Percentiles rank a stretch among this genome's conserved stretches.
Conservation (phyloP, 345 rosid species). For the Hibiscus syriacus region DNA sequence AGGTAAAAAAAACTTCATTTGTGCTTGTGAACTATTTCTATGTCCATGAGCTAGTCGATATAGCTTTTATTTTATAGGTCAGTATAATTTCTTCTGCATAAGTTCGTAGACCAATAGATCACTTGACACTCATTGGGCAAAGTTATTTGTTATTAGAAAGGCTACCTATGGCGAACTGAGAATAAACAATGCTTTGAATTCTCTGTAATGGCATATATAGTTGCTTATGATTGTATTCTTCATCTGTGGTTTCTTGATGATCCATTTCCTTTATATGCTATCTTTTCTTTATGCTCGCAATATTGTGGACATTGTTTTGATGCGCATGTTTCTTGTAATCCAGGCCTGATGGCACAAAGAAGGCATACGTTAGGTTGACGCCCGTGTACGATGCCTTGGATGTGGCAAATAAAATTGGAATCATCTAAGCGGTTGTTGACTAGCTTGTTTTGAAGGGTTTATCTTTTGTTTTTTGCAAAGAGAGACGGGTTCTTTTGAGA, state of each 20-base stretch:
- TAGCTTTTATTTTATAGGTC: no score
- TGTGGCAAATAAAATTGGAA: conserved; percentile 92
- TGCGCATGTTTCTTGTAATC: not conserved
- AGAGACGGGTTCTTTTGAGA: conserved; percentile 10
- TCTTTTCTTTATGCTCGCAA: not conserved
- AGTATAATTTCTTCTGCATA: no score
- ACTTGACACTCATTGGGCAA: not conserved
- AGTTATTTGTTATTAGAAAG: not conserved
- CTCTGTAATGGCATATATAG: not conserved
- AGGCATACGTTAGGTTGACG: conserved; percentile 84
- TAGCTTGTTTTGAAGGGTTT: not conserved
- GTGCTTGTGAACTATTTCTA: not conserved
- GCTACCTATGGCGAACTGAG: not conserved
- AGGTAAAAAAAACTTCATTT: conserved; percentile 38
- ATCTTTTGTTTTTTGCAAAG: conserved; percentile 6
- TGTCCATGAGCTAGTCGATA: not conserved
- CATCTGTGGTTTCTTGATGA: not conserved
- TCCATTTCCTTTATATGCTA: not conserved
- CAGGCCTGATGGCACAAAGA: no score
- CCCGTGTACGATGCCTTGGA: conserved; percentile 91
- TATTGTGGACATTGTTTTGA: not conserved
- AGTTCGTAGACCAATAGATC: not conserved
- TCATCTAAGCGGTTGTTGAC: conserved; percentile 38
- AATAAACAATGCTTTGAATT: not conserved
- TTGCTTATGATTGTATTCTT: not conserved